Conservation (phyloP, 768 basidiomycete species). For the Tylopilus rubrobrunneus region DNA sequence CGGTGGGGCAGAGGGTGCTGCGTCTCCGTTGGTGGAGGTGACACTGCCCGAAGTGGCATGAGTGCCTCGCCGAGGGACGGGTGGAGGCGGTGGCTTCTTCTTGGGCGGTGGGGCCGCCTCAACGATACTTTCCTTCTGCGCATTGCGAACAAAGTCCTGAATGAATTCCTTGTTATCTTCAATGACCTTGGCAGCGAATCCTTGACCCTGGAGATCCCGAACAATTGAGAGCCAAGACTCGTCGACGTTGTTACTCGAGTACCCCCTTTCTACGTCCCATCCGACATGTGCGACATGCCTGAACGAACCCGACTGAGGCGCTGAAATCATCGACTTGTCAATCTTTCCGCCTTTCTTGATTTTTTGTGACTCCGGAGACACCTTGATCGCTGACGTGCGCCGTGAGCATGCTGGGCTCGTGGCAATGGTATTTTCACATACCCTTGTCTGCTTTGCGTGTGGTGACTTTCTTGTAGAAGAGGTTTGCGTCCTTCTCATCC, state of each 20-base stretch:
- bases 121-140: constrained; percentile 27
- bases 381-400: constrained; percentile 38
- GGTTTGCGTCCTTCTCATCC: constrained; percentile 78
- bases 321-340: constrained; percentile 91
- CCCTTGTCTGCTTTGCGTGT: constrained; percentile 59
- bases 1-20: constrained; percentile 29
- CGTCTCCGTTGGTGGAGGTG: constrained; percentile 19
- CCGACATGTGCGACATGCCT: constrained; percentile 95
- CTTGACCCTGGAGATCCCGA: constrained; percentile 55
- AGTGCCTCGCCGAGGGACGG: constrained; percentile 30
- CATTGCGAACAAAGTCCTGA: constrained; percentile 67
- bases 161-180: constrained; percentile 85
- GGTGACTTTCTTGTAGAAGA: constrained; percentile 81
- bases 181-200: constrained; percentile 66
- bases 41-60: constrained; percentile 26
- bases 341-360: constrained; percentile 68
- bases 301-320: constrained; percentile 74
- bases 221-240: constrained; percentile 82
- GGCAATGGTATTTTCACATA: constrained; percentile 25
- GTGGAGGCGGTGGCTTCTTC: constrained; percentile 29
- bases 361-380: constrained; percentile 51
- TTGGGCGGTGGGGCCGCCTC: constrained; percentile 39
- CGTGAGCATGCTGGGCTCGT: constrained; percentile 1
- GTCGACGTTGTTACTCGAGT: constrained; percentile 83
- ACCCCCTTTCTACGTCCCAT: constrained; percentile 82